These are phyloP conservation scores for Diaporthe batatas DNA, from an alignment of 2,329 filamentous ascomycete species.

Conservation along the genomic window DNA sequence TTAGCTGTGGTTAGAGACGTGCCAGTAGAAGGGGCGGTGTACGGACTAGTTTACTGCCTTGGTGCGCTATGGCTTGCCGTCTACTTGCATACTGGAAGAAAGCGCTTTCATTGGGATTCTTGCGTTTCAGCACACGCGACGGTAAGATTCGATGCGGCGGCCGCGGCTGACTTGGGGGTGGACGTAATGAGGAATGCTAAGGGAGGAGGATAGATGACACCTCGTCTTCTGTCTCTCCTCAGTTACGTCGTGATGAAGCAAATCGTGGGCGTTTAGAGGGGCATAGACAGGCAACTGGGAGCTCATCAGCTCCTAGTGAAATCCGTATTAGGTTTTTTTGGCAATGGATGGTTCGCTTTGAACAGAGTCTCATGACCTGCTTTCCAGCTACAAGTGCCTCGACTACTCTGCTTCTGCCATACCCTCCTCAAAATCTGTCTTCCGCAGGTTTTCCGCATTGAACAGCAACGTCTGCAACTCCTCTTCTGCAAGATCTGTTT, in stretches of 20 bases:
- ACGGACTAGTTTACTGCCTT: background rate
- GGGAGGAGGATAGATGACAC: slow-evolving; percentile 33
- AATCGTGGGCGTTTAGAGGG: slow-evolving; percentile 43
- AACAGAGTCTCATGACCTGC: background rate
- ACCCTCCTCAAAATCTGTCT: slow-evolving; percentile 54
- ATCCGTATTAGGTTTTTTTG: slow-evolving; percentile 27
- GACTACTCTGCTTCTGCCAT: slow-evolving; percentile 39
- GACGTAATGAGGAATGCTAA: slow-evolving; percentile 34
- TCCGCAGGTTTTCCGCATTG: slow-evolving; percentile 62
- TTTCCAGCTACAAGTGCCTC: slow-evolving; percentile 7
- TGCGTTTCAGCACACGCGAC: slow-evolving; percentile 8
- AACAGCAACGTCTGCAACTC: slow-evolving; percentile 61
- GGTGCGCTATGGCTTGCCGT: slow-evolving; percentile 6
- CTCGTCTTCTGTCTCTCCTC: slow-evolving; percentile 35
- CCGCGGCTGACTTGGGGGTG: background rate
- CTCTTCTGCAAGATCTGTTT: slow-evolving; percentile 52
- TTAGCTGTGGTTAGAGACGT: background rate
- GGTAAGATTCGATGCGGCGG: slow-evolving; percentile 10
- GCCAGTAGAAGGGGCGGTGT: slow-evolving; percentile 6
- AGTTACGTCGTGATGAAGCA: slow-evolving; percentile 39
- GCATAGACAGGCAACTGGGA: slow-evolving; percentile 42
- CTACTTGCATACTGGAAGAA: slow-evolving; percentile 10
- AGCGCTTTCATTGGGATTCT: background rate
- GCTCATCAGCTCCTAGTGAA: slow-evolving; percentile 33
- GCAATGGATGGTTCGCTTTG: slow-evolving; percentile 37